A percentile compares a stretch with the other conserved stretches of the same genome.
phyloP scores from a whole-genome alignment of 2,329 filamentous ascomycete species.

The Cadophora sp. region DNA sequence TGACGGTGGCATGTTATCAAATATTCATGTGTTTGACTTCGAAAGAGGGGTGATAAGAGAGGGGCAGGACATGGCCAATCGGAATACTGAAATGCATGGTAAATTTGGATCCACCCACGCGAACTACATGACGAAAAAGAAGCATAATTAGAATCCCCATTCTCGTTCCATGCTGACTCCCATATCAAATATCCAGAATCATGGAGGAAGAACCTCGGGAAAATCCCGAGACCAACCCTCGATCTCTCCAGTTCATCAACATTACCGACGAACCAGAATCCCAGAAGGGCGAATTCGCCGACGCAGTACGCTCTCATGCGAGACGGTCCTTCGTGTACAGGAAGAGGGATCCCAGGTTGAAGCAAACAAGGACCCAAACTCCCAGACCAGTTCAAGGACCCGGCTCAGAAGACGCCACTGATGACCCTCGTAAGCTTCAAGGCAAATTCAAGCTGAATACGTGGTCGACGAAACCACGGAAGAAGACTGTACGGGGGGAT shows the following conservation, averaged over 20 bases:
- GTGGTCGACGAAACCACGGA: neutral
- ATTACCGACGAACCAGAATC: constrained; percentile 19
- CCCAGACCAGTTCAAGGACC: neutral
- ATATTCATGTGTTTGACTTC: too few species aligned
- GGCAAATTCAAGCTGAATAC: neutral
- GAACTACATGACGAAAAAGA: too few species aligned
- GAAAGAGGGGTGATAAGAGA: too few species aligned
- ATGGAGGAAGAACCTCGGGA: neutral
- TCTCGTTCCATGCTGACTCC: too few species aligned
- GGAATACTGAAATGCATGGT: too few species aligned
- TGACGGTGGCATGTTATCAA: too few species aligned
- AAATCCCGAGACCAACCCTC: neutral
- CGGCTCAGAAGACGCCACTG: neutral
- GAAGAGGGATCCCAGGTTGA: constrained; percentile 7
- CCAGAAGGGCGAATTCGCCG: constrained; percentile 21
- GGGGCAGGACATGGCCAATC: too few species aligned
- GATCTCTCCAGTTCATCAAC: constrained; percentile 22
- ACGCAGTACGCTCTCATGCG: constrained; percentile 24
- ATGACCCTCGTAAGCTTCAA: neutral
- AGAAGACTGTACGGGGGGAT: neutral
- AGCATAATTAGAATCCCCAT: too few species aligned
- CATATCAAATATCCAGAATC: neutral
- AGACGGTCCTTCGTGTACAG: constrained; percentile 23
- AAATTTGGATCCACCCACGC: too few species aligned
- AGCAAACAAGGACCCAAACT: neutral